Evolutionary conservation across 129 eudicot genomes (phyloP).

Genomic region (Arctium minus): DNA sequence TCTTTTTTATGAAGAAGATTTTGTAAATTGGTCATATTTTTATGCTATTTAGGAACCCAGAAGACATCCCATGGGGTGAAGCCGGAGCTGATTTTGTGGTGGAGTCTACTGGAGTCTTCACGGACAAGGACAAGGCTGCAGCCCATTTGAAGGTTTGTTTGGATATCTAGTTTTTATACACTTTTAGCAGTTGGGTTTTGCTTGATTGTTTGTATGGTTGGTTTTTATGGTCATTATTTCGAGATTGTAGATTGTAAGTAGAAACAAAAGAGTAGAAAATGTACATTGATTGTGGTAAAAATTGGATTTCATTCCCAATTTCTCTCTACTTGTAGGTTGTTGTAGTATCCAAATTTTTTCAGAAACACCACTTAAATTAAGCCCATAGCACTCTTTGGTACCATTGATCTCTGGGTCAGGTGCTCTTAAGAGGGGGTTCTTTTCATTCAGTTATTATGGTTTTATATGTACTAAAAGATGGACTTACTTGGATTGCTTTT

Average conservation of each 20-base stretch:
- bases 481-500: neutral
- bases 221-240: neutral
- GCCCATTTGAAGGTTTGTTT: slow-evolving; percentile 56
- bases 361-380: too few species aligned
- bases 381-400: too few species aligned
- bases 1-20: neutral
- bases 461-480: neutral
- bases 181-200: neutral
- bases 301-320: neutral
- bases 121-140: slow-evolving; percentile 72
- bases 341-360: neutral
- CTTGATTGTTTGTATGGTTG: neutral
- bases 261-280: neutral
- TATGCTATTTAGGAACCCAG: slow-evolving; percentile 49
- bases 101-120: slow-evolving; percentile 66
- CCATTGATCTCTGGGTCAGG: too few species aligned
- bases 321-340: neutral
- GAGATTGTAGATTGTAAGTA: neutral
- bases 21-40: neutral
- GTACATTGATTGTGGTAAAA: neutral
- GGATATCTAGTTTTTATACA: neutral
- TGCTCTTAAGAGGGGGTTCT: neutral
- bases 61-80: slow-evolving; percentile 65
- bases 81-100: slow-evolving; percentile 61
- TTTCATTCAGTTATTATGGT: neutral